Evolutionary conservation across 257 asterid genomes (phyloP).

Genomic region (Nicotiana undulata): DNA sequence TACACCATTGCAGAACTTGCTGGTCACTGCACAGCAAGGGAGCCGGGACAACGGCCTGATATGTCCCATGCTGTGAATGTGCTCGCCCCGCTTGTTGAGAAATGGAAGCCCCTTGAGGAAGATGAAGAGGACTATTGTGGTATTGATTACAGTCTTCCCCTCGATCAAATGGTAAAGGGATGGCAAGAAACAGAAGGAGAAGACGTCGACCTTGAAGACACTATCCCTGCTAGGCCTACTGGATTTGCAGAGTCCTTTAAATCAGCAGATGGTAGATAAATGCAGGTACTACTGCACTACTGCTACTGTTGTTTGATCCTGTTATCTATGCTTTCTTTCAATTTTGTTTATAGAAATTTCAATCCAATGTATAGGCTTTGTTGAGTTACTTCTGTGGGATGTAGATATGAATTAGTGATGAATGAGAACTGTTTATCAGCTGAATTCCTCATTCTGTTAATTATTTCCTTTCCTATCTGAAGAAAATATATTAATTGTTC

Average conservation of each 20-base stretch:
- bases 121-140: conserved; percentile 75
- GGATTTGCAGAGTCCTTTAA: conserved; percentile 89
- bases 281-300: neutral
- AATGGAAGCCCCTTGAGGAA: conserved; percentile 67
- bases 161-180: conserved; percentile 80
- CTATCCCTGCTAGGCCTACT: conserved; percentile 79
- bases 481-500: neutral
- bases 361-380: neutral
- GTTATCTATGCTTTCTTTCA: neutral
- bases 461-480: neutral
- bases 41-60: conserved; percentile 79
- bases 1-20: conserved; percentile 73
- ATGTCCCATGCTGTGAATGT: conserved; percentile 83
- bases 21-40: conserved; percentile 86
- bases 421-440: neutral
- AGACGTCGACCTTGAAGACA: conserved; percentile 63
- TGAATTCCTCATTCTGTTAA: neutral
- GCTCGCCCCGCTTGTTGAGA: conserved; percentile 63
- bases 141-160: conserved; percentile 85
- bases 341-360: neutral
- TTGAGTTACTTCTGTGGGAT: neutral
- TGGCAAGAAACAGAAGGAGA: conserved; percentile 84
- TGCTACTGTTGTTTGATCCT: neutral
- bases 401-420: conserved; percentile 5
- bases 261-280: conserved; percentile 70